Conservation (phyloP, 2,329 filamentous ascomycete species). For the Leptographium lundbergii region DNA sequence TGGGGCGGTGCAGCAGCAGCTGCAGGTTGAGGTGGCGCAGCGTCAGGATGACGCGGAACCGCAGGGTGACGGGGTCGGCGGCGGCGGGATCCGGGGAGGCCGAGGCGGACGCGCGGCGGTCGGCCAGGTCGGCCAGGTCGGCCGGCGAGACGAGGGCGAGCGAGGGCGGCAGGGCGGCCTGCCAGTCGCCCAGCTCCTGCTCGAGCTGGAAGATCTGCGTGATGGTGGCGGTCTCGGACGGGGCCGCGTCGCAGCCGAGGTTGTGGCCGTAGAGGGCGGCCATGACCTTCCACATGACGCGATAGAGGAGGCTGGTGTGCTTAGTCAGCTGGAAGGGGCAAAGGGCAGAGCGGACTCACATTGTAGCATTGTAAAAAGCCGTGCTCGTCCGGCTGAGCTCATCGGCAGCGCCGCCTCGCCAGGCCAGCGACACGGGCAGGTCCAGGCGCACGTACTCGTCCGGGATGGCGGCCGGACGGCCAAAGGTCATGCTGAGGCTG, state of each 20-base stretch:
- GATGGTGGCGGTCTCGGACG: conserved; percentile 17
- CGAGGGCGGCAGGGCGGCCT: conserved; percentile 17
- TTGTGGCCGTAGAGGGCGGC: conserved; percentile 27
- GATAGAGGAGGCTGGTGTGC: conserved; percentile 11
- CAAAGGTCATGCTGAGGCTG: conserved; percentile 37
- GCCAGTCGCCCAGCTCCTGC: conserved; percentile 26
- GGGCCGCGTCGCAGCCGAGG: conserved; percentile 21
- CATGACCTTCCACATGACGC: conserved; percentile 19
- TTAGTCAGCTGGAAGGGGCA: neutral
- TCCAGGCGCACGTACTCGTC: conserved; percentile 28
- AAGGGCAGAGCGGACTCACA: conserved; percentile 14
- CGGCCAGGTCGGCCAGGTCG: neutral
- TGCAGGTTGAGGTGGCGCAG: conserved; percentile 21
- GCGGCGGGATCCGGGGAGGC: neutral
- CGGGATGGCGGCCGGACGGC: conserved; percentile 31
- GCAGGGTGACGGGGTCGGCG: conserved; percentile 14
- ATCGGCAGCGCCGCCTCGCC: neutral
- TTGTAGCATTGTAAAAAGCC: conserved; percentile 21
- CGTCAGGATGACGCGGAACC: conserved; percentile 16
- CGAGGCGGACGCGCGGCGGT: neutral
- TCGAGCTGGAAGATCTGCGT: conserved; percentile 25
- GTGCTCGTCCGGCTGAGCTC: neutral
- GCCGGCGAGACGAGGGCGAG: conserved; percentile 12
- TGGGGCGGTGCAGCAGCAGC: conserved; percentile 19
- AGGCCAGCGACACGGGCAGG: conserved; percentile 16